phyloP scores from a whole-genome alignment of 371 early-diverging fungal genomes.

The Mortierella sp. region DNA sequence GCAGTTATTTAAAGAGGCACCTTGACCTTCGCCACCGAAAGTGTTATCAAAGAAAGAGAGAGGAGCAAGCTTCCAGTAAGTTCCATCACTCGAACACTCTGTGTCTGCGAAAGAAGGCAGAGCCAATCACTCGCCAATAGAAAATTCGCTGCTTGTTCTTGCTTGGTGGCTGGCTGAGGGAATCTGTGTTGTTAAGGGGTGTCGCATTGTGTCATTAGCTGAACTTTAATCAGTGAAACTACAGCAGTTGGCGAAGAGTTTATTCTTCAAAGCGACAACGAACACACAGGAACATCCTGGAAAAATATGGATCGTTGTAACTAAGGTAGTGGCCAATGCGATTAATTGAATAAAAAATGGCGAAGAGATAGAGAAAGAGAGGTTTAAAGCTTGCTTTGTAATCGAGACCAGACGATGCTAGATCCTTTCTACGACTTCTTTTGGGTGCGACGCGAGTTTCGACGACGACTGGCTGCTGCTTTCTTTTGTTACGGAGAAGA shows the following conservation, averaged over 20 bases:
- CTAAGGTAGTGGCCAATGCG: neutral
- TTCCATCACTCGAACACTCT: neutral
- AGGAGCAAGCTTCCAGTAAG: slow-evolving; percentile 19
- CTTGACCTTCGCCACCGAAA: slow-evolving; percentile 2
- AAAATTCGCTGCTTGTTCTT: slow-evolving; percentile 2
- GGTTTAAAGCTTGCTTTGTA: neutral
- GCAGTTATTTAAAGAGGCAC: neutral
- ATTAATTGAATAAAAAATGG: neutral
- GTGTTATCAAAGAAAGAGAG: neutral
- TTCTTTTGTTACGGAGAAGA: neutral
- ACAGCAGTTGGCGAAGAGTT: neutral
- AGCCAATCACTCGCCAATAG: slow-evolving; percentile 17
- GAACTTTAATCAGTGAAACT: neutral
- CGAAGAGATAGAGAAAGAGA: neutral
- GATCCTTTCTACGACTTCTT: neutral
- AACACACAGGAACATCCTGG: slow-evolving; percentile 7
- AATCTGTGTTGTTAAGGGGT: neutral
- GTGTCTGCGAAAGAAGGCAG: neutral
- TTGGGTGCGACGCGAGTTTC: neutral
- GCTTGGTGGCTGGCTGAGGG: neutral
- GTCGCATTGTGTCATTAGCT: neutral
- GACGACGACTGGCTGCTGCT: neutral
- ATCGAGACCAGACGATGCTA: neutral
- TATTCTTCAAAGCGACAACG: neutral
- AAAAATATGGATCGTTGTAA: neutral